These are phyloP conservation scores for Myriosclerotinia scirpicola DNA, from an alignment of 2,329 filamentous ascomycete species.

Conservation along the genomic window DNA sequence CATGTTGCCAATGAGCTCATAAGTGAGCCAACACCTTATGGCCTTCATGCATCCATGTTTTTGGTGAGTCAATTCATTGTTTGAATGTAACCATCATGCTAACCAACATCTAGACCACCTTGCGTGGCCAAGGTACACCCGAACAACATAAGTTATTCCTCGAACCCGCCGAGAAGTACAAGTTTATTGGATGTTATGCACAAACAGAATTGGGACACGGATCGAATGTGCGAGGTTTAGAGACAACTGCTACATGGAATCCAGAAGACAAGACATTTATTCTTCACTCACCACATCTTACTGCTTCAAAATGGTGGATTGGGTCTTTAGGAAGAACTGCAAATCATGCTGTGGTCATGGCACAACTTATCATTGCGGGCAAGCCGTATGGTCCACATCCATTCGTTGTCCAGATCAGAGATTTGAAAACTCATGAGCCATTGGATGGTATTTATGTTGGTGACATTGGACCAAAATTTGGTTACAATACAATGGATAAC, in stretches of 20 bases:
- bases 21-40: slow-evolving; percentile 72
- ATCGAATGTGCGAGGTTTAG: slow-evolving; percentile 66
- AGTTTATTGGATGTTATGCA: slow-evolving; percentile 76
- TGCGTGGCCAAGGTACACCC: slow-evolving; percentile 68
- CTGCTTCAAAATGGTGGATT: slow-evolving; percentile 83
- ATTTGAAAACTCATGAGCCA: slow-evolving; percentile 67
- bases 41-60: slow-evolving; percentile 70
- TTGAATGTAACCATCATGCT: slow-evolving; percentile 1
- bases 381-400: slow-evolving; percentile 73
- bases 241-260: slow-evolving; percentile 60
- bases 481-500: slow-evolving; percentile 81
- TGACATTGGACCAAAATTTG: slow-evolving; percentile 79
- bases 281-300: slow-evolving; percentile 71
- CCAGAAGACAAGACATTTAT: slow-evolving; percentile 71
- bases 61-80: slow-evolving; percentile 46
- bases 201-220: slow-evolving; percentile 81
- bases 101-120: slow-evolving; percentile 53
- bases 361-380: slow-evolving; percentile 68
- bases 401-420: slow-evolving; percentile 73
- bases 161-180: slow-evolving; percentile 65
- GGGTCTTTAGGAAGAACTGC: slow-evolving; percentile 74
- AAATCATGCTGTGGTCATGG: slow-evolving; percentile 77
- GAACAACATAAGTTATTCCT: slow-evolving; percentile 75
- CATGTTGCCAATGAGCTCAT: slow-evolving; percentile 65
- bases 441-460: slow-evolving; percentile 71